Evolutionary conservation across 441 rosid genomes (phyloP), one percentile per base, ranked within the genome.

Genomic region (Pelargonium citronellum): DNA sequence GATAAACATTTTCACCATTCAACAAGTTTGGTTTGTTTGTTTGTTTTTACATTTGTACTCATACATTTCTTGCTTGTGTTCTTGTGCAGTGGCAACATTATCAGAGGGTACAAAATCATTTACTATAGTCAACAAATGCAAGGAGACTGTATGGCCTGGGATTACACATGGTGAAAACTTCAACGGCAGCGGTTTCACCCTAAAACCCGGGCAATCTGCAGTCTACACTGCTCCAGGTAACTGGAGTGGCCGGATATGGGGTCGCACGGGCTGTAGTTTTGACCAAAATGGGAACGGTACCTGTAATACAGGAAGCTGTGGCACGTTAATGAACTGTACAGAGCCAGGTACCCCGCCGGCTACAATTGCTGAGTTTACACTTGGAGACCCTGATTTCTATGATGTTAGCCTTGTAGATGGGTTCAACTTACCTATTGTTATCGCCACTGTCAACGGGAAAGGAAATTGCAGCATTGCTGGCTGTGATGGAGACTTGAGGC

Each of bases 391-490:
- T 0, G 91, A 95, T 67, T 91, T 75, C 75, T 91, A 91, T 73
- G 97, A 95, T 64, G 96, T 91, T 13, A 92, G 99, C 83, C 89
- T 91, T 7, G 97, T 89, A 0, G 99, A 92, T 13, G 97, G 97
- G 7, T 95, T 87, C 37, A 91, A 95, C 72, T 22, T 91, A 66
- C 99, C 99, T 0, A 11, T 91, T 10, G 4, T 76, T 0, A 87
- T 95, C 0, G 84, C 81, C 6, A 92, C 99, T 1, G 70, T 90
- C 13, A 87, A 91, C 5, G 97, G 99, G 0, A 75, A 46, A 7
- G 99, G 97, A 44, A 90, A 87, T 20, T 95, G 99, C 19, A 83
- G 89, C 30, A 20, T 71, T 2, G 86, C 89, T 0, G 97, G 97
- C 0, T 95, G 99, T 12, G 82, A 80, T 4, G 78, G 79, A 0